These are phyloP conservation scores for Ophiostoma sp. DNA, from an alignment of 2,329 filamentous ascomycete genomes.

Conservation along the genomic window DNA sequence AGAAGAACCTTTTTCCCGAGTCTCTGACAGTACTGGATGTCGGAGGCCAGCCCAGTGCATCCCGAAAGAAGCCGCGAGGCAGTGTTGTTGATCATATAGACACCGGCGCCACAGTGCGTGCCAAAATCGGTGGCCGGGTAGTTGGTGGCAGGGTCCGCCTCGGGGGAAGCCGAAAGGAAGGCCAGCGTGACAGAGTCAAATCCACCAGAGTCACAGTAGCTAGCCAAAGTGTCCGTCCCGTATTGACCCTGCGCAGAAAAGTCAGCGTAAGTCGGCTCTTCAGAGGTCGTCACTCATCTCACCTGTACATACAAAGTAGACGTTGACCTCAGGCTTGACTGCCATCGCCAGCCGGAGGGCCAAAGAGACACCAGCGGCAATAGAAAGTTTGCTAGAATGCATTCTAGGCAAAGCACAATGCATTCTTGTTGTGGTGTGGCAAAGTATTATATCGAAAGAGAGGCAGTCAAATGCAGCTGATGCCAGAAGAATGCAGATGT, in stretches of 20 bases:
- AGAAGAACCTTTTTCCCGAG: slow-evolving; percentile 15
- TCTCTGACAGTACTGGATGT: slow-evolving; percentile 18
- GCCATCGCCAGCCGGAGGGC: neutral
- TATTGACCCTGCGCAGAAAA: slow-evolving; percentile 9
- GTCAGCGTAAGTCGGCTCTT: neutral
- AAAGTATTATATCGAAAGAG: neutral
- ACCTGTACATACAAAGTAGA: slow-evolving; percentile 16
- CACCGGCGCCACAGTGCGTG: slow-evolving; percentile 8
- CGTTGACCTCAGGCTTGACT: slow-evolving; percentile 5
- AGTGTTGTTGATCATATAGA: slow-evolving; percentile 13
- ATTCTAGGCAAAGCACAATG: neutral
- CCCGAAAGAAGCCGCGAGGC: slow-evolving; percentile 13
- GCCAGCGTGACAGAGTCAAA: slow-evolving; percentile 18
- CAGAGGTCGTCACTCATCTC: neutral
- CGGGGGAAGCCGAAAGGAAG: slow-evolving; percentile 15
- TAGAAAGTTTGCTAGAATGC: neutral
- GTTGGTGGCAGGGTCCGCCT: slow-evolving; percentile 16
- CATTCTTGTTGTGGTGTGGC: neutral
- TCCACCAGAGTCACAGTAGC: slow-evolving; percentile 16
- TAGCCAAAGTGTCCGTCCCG: slow-evolving; percentile 14
- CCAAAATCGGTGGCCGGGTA: slow-evolving; percentile 18
- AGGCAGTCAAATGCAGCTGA: neutral
- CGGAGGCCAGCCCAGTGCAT: slow-evolving; percentile 4
- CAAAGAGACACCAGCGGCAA: neutral
- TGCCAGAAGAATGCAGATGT: neutral